Base-by-base conservation (phyloP, 2,329 filamentous ascomycete species). In the Camillea tinctor region DNA sequence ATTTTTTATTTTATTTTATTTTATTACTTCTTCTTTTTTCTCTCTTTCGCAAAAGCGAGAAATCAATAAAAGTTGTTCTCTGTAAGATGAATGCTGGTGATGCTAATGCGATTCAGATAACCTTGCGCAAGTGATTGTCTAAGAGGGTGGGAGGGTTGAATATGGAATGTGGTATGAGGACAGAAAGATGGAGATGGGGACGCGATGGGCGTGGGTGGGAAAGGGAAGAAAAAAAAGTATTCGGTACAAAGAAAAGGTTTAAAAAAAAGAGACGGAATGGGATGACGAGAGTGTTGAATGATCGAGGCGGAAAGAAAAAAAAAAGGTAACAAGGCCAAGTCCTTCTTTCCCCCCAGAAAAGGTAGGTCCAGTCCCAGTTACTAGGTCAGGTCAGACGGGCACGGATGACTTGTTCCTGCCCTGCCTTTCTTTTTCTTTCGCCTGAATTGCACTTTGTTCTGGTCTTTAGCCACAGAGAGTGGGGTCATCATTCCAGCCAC, bases 161-260 rank as follows among this genome's bases (percentile, higher is more conserved):
- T n/a, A n/a, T 50, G 36, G 55, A 52, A 54, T 56, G 50, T 26
- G 50, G 48, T 48, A 30, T 15, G 59, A 54, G 60, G 59, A 62
- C 50, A 22, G 58, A 62, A 62, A 40, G 61, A 58, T 53, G 40
- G 60, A 40, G 61, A 58, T 53, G 40, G 60, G 26, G 57, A 62
- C 64, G 62, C 64, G 62, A 64, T 60, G 58, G 44, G 56, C 36
- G 26, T 30, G 26, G 26, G 26, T 11, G 26, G 8, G 26, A 11
- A 11, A 30, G 11, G 36, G 36, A 44, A n/a, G 17, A 51, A 23
- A 60, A 57, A 58, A 62, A 63, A 36, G 60, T 62, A 49, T 55
- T 55, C 54, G 58, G 62, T 64, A 66, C 62, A 66, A 66, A 66
- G 64, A 65, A 65, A 60, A n/a, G n/a, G n/a, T n/a, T n/a, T n/a